These are phyloP conservation scores for Lecanicillium sp. DNA, from an alignment of 2,329 filamentous ascomycete genomes.

Conservation along the genomic window DNA sequence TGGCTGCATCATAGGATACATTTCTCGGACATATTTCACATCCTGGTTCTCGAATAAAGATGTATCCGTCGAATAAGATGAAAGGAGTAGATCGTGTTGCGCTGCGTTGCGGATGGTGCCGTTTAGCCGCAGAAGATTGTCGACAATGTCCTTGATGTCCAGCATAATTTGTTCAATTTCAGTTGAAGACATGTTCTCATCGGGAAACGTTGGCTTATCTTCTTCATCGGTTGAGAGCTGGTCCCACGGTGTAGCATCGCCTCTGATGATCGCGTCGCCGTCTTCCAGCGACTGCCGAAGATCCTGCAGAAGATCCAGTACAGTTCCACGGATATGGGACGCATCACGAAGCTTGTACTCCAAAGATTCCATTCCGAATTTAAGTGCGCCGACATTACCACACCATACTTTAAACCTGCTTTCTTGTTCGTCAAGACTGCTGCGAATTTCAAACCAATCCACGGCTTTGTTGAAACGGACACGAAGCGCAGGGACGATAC, in stretches of 20 bases:
- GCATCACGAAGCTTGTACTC: too few species aligned
- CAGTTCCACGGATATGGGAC: background rate
- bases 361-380: background rate
- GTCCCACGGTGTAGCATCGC: background rate
- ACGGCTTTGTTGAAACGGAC: too few species aligned
- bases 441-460: background rate
- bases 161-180: background rate
- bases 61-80: constrained; percentile 11
- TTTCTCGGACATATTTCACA: constrained; percentile 20
- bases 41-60: constrained; percentile 19
- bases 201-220: too few species aligned
- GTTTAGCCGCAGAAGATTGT: background rate
- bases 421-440: background rate
- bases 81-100: constrained; percentile 23
- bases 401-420: background rate
- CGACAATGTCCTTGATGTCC: background rate
- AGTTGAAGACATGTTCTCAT: too few species aligned
- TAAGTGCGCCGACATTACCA: background rate
- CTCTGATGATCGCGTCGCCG: background rate
- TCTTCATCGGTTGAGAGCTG: background rate
- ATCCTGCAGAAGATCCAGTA: background rate
- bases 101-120: constrained; percentile 12
- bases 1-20: constrained; percentile 16
- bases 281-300: background rate
- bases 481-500: too few species aligned